These are phyloP conservation scores for Lodderomyces beijingensis DNA, from an alignment of 1,139 yeast genomes.

Conservation along the genomic window DNA sequence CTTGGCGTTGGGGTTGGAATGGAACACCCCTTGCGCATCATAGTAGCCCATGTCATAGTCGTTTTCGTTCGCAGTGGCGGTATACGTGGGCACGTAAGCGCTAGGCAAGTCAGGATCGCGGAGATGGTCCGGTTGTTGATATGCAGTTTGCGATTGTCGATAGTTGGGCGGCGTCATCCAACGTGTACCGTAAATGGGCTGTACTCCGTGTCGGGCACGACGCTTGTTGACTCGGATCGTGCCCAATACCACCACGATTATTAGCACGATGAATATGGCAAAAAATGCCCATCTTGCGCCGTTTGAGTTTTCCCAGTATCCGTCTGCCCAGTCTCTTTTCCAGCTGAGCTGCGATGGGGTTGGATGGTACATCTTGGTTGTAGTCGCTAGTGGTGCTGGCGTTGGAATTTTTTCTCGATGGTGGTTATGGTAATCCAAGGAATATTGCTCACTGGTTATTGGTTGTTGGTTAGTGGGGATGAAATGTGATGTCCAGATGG, in stretches of 20 bases:
- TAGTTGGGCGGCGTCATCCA: constrained; percentile 95
- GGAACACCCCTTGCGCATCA: constrained; percentile 61
- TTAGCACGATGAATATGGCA: constrained; percentile 46
- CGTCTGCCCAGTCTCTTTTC: constrained; percentile 13
- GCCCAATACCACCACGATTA: constrained; percentile 46
- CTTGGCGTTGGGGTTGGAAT: constrained; percentile 31
- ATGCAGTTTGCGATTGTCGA: constrained; percentile 63
- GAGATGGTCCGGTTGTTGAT: constrained; percentile 35
- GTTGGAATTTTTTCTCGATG: too few relatives aligned
- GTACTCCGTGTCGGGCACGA: constrained; percentile 56
- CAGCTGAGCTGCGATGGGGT: not conserved
- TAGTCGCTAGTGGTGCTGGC: too few relatives aligned
- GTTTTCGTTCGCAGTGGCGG: constrained; percentile 49
- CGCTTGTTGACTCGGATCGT: constrained; percentile 56
- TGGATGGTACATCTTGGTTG: not conserved
- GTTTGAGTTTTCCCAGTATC: constrained; percentile 19
- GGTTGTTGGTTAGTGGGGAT: too few relatives aligned
- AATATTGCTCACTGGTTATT: too few relatives aligned
- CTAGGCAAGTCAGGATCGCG: constrained; percentile 34
- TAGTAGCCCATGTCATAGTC: constrained; percentile 79
- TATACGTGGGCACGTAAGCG: constrained; percentile 59
- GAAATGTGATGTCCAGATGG: too few relatives aligned
- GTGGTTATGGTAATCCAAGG: too few relatives aligned
- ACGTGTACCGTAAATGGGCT: constrained; percentile 77
- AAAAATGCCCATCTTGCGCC: constrained; percentile 57